Conservation (phyloP, 106 monocot genomes). For the Apostasia ramifera region DNA sequence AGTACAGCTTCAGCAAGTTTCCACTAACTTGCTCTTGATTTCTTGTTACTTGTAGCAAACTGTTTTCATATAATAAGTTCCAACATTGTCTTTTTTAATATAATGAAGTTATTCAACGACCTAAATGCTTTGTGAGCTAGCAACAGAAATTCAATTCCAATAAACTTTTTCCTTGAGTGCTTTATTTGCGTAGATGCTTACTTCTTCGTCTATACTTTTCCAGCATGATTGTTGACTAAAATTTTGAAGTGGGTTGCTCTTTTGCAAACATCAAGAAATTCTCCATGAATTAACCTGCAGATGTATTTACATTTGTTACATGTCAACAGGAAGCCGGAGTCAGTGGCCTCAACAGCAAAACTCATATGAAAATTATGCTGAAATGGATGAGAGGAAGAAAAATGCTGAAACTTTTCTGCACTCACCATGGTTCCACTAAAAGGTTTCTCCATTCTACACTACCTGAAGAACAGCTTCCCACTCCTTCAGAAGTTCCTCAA, state of each 20-base stretch:
- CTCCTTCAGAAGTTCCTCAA: neutral
- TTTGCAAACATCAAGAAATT: too few relatives aligned
- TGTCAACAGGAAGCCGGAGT: conserved; percentile 62
- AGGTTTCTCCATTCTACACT: conserved; percentile 61
- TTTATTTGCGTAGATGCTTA: too few relatives aligned
- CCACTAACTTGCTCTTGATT: too few relatives aligned
- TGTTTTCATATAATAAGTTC: too few relatives aligned
- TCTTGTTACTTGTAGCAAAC: too few relatives aligned
- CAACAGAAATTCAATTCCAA: neutral
- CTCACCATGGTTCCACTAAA: conserved; percentile 53
- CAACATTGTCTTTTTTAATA: too few relatives aligned
- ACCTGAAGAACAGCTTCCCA: conserved; percentile 31
- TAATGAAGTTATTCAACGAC: neutral
- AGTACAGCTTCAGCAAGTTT: too few relatives aligned
- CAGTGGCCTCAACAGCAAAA: conserved; percentile 82
- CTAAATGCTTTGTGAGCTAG: neutral
- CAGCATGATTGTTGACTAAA: too few relatives aligned
- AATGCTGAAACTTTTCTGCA: conserved; percentile 77
- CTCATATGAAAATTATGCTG: conserved; percentile 87
- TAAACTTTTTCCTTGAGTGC: too few relatives aligned
- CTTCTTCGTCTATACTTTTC: too few relatives aligned
- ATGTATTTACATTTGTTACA: neutral
- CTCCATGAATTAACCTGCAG: neutral
- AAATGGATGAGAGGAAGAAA: conserved; percentile 95
- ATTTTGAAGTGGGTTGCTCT: too few relatives aligned